Percentiles rank a stretch among this genome's conserved stretches.
Conservation (phyloP, 2,329 filamentous ascomycete species). For the Exserohilum rostratum region DNA sequence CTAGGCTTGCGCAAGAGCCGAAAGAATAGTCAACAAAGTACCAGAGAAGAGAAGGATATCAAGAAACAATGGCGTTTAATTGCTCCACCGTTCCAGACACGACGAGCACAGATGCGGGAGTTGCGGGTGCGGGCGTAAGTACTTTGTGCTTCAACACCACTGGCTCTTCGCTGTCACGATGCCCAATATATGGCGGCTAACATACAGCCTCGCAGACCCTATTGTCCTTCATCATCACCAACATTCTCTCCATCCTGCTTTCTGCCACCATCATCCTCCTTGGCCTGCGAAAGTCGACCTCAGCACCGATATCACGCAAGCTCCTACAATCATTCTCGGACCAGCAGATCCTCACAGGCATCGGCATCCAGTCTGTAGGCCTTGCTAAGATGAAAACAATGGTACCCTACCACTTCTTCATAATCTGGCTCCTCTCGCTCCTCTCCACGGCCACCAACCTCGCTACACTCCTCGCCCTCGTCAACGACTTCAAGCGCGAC, state of each 20-base stretch:
- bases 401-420: constrained; percentile 72
- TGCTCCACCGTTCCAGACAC: constrained; percentile 54
- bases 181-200: neutral
- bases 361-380: constrained; percentile 69
- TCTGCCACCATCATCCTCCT: constrained; percentile 63
- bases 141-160: neutral
- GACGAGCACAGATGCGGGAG: constrained; percentile 61
- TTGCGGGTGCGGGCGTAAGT: constrained; percentile 63
- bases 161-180: neutral
- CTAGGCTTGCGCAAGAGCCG: constrained; percentile 22
- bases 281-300: constrained; percentile 56
- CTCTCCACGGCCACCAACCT: constrained; percentile 71
- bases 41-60: neutral
- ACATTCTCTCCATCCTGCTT: constrained; percentile 62
- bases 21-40: constrained; percentile 6
- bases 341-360: constrained; percentile 72
- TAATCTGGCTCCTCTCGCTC: constrained; percentile 71
- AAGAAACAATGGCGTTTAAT: constrained; percentile 28
- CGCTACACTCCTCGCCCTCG: constrained; percentile 67
- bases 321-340: constrained; percentile 70
- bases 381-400: constrained; percentile 65
- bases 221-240: constrained; percentile 70
- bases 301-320: constrained; percentile 63
- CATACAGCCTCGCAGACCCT: constrained; percentile 53
- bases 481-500: constrained; percentile 69